phyloP scores from a whole-genome alignment of 2,329 filamentous ascomycete genomes.

The Pochonia chlamydosporia region DNA sequence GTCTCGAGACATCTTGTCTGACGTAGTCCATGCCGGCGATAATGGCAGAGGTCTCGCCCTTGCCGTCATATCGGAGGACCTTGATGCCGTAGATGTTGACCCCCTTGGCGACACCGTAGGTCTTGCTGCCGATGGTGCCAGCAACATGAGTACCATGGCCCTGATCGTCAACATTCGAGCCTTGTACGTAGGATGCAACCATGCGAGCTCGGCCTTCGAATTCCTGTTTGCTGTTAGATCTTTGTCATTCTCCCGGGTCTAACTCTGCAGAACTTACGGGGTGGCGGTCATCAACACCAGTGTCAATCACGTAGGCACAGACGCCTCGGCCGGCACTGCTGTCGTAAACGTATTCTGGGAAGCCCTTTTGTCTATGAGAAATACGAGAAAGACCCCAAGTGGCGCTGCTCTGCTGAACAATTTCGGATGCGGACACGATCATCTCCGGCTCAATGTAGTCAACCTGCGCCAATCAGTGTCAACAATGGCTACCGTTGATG shows the following conservation, averaged over 20 bases:
- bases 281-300: conserved; percentile 28
- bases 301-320: conserved; percentile 37
- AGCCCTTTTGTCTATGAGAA: conserved; percentile 20
- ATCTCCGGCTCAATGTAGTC: conserved; percentile 31
- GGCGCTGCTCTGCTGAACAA: conserved; percentile 28
- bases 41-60: conserved; percentile 29
- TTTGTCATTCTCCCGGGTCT: no score
- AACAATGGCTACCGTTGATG: no score
- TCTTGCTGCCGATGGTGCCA: conserved; percentile 24
- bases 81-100: conserved; percentile 32
- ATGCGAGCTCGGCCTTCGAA: conserved; percentile 34
- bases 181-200: conserved; percentile 26
- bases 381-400: conserved; percentile 30
- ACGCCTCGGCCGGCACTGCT: conserved; percentile 26
- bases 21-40: conserved; percentile 35
- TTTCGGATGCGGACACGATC: conserved; percentile 5
- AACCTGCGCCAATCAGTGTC: no score
- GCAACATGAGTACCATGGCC: conserved; percentile 26
- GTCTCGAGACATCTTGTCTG: conserved; percentile 23
- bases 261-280: no score
- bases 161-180: conserved; percentile 16
- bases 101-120: conserved; percentile 34
- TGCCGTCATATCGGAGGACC: conserved; percentile 26
- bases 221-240: conserved; percentile 20
- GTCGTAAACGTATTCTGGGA: conserved; percentile 26